Base-by-base conservation (phyloP, 2,329 filamentous ascomycete species). In the Fusarium sp. region DNA sequence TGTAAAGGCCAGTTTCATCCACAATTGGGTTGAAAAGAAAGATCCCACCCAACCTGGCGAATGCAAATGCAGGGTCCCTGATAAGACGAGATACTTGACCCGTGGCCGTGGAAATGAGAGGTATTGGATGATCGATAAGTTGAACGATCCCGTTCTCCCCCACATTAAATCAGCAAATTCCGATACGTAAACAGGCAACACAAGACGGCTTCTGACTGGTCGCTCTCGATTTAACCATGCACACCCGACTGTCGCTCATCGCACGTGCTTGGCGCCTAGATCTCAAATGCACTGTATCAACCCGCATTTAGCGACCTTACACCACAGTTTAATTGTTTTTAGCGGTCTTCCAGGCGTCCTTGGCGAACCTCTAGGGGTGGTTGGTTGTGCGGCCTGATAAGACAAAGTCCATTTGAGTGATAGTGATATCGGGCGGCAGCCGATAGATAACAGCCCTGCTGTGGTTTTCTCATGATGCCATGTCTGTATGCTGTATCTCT, bases 181-280 rank as follows among this genome's bases (percentile, higher is more conserved):
- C 76, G 80, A 78, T 81, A 81, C 79, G 80, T 82, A 82, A 81
- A 68, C 64, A 75, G 42, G 63, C 56, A 57, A 39, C 27, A 52
- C 21, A 58, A 56, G n/a, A 45, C 48, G 67, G 56, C 64, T 60
- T 76, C 72, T 78, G 35, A 78, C 73, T 78, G 77, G 76, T 44
- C 44, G 39, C 41, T 23, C 29, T 27, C 21, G 15, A 23, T 59
- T 63, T 48, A 48, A 46, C 59, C 60, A 63, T 54, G 62, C 63
- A 64, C 64, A 61, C 62, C 66, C 63, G 49, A 15, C 44, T 64
- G 45, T 57, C 39, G 31, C 29, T 60, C 59, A 54, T 63, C 33
- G 61, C 63, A 64, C 52, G 58, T 70, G 60, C 73, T 71, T 77
- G 73, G 70, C 72, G 61, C 66, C 70, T 39, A 65, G 60, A 73